Percentiles rank a stretch among this genome's conserved stretches.
Evolutionary conservation across 1,284 basidiomycete genomes (phyloP).

Genomic region (Moesziomyces sp.): DNA sequence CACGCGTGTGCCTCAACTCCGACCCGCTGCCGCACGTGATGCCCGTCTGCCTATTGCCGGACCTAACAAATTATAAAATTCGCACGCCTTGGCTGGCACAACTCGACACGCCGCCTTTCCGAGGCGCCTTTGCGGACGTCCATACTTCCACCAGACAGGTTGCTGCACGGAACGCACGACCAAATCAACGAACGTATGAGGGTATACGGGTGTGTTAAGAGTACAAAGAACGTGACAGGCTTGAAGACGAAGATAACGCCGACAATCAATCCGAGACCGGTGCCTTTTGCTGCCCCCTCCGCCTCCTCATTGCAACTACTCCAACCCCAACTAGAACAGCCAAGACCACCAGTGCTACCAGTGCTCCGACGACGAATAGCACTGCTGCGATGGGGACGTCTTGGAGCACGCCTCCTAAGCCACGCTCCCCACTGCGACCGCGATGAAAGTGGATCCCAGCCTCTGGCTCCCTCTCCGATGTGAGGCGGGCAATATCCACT

Average conservation of each 20-base stretch:
- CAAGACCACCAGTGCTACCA: neutral
- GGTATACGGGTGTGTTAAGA: too few relatives aligned
- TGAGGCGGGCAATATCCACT: conserved; percentile 7
- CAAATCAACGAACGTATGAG: too few relatives aligned
- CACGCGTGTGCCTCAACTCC: conserved; percentile 8
- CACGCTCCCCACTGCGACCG: neutral
- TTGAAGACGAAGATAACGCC: too few relatives aligned
- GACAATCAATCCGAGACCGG: too few relatives aligned
- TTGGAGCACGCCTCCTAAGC: conserved; percentile 8
- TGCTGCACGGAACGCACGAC: too few relatives aligned
- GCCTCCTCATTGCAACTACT: too few relatives aligned
- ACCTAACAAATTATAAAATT: conserved; percentile 5
- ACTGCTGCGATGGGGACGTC: conserved; percentile 18
- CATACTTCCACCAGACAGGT: too few relatives aligned
- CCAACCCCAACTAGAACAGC: neutral
- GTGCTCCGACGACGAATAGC: neutral
- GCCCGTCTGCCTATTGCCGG: neutral
- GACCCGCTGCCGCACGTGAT: conserved; percentile 6
- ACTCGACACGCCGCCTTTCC: neutral
- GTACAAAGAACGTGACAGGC: too few relatives aligned
- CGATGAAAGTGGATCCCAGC: conserved; percentile 31
- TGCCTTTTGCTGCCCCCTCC: too few relatives aligned
- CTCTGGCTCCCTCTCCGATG: conserved; percentile 8
- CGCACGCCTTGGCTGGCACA: neutral
- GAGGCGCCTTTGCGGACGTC: too few relatives aligned